These are phyloP conservation scores for Alternaria atra DNA, from an alignment of 2,329 filamentous ascomycete genomes.

Conservation along the genomic window DNA sequence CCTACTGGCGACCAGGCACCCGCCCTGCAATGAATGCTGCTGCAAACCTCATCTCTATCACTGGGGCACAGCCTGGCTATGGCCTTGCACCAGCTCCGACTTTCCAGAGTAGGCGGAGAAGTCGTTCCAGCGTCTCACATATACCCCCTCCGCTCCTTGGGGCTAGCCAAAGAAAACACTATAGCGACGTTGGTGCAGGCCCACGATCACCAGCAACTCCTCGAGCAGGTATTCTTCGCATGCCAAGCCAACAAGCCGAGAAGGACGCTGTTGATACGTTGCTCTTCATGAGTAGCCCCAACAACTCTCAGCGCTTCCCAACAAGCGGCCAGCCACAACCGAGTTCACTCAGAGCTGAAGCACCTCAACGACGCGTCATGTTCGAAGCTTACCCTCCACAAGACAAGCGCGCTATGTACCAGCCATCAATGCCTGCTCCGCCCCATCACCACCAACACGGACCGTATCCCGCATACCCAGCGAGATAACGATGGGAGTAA, in stretches of 20 bases:
- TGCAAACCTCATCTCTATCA: conserved; percentile 40
- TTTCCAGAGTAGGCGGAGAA: conserved; percentile 45
- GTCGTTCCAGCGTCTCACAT: conserved; percentile 46
- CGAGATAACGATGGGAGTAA: conserved; percentile 27
- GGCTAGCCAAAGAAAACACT: conserved; percentile 42
- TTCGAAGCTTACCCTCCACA: conserved; percentile 45
- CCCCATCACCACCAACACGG: conserved; percentile 35
- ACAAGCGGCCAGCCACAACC: conserved; percentile 38
- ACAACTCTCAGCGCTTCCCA: conserved; percentile 63
- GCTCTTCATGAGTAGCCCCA: conserved; percentile 82
- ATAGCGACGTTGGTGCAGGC: conserved; percentile 39
- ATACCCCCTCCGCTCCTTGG: conserved; percentile 44
- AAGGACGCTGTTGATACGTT: conserved; percentile 84
- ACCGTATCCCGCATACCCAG: conserved; percentile 39
- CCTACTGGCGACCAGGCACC: conserved; percentile 40
- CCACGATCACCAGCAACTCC: conserved; percentile 43
- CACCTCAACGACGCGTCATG: conserved; percentile 47
- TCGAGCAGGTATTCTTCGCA: conserved; percentile 66
- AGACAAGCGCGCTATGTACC: conserved; percentile 33
- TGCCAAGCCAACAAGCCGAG: conserved; percentile 75
- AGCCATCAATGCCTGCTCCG: conserved; percentile 33
- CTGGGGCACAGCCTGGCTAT: conserved; percentile 30
- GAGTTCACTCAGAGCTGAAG: conserved; percentile 43
- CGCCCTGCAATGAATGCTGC: conserved; percentile 40
- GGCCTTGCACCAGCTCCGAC: conserved; percentile 47